Evolutionary conservation across 1,139 yeast species (phyloP).

Genomic region (Blastobotrys persicus): DNA sequence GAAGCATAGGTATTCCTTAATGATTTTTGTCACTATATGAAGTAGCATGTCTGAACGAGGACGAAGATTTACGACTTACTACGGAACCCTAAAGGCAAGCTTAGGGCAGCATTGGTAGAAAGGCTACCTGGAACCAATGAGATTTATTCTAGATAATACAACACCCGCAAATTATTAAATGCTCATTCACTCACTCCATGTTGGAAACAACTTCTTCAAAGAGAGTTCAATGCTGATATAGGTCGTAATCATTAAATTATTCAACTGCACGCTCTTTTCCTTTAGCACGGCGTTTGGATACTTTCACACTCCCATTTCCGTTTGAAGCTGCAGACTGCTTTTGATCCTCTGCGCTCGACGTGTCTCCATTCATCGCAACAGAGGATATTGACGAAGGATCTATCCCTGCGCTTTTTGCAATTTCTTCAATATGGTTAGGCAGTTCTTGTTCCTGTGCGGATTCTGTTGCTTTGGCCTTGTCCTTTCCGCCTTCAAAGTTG

Average conservation of each 20-base stretch:
- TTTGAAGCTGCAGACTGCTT: not conserved
- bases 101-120: too few relatives aligned
- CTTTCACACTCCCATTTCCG: slow-evolving; percentile 6
- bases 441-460: not conserved
- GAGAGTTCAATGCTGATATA: not conserved
- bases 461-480: slow-evolving; percentile 15
- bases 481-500: slow-evolving; percentile 57
- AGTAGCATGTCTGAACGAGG: too few relatives aligned
- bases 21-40: too few relatives aligned
- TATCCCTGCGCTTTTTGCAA: not conserved
- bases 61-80: too few relatives aligned
- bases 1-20: too few relatives aligned
- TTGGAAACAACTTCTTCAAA: too few relatives aligned
- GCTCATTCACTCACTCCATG: too few relatives aligned
- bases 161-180: too few relatives aligned
- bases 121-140: too few relatives aligned
- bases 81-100: too few relatives aligned
- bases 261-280: not conserved
- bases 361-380: not conserved
- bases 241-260: not conserved
- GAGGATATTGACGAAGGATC: not conserved
- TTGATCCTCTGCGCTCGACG: not conserved
- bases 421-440: not conserved
- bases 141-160: too few relatives aligned
- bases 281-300: slow-evolving; percentile 3